Conservation (phyloP, 108 stramenopile species). For the Chaetoceros muelleri region DNA sequence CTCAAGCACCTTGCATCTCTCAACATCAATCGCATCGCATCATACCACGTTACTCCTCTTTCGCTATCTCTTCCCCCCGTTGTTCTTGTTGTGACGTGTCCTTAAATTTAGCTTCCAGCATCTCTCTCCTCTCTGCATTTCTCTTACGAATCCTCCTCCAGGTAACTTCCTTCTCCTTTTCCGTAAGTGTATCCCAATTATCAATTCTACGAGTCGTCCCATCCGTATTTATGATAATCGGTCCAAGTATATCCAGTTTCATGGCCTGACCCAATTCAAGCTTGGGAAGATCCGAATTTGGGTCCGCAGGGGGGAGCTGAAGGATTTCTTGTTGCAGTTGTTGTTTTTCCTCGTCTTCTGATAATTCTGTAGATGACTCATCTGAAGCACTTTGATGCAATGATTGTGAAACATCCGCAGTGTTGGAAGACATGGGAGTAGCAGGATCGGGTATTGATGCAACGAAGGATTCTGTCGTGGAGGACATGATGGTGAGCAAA, state of each 20-base stretch:
- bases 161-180: slow-evolving; percentile 63
- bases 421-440: background rate
- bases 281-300: slow-evolving; percentile 39
- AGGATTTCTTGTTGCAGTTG: too few species aligned
- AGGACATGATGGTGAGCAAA: background rate
- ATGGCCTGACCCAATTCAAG: slow-evolving; percentile 69
- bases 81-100: slow-evolving; percentile 32
- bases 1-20: background rate
- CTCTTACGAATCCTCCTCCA: slow-evolving; percentile 83
- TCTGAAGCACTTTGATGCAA: background rate
- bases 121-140: slow-evolving; percentile 62
- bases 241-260: slow-evolving; percentile 68
- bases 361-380: too few species aligned
- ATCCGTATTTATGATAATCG: slow-evolving; percentile 78
- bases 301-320: slow-evolving; percentile 27
- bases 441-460: background rate
- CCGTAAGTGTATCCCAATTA: slow-evolving; percentile 77
- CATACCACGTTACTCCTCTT: slow-evolving; percentile 3
- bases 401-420: background rate
- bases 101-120: slow-evolving; percentile 41
- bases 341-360: too few species aligned
- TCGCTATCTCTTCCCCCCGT: slow-evolving; percentile 10
- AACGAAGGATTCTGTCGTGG: background rate
- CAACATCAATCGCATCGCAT: too few species aligned
- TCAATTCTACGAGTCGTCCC: slow-evolving; percentile 42